phyloP scores from a whole-genome alignment of 139 green algal species.

The Tetraselmis chui region DNA sequence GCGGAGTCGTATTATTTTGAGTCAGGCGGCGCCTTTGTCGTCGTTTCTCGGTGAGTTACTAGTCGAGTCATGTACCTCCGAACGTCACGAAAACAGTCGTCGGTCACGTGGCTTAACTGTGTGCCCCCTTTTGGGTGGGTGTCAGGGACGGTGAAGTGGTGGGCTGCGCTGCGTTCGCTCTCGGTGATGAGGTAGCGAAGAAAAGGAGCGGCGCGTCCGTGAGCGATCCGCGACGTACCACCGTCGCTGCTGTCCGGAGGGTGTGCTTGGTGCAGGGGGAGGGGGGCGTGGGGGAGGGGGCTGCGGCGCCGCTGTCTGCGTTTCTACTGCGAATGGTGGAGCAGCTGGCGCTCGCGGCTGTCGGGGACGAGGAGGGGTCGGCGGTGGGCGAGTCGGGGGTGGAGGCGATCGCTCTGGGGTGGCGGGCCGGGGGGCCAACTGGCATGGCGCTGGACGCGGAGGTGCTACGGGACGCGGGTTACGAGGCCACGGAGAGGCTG shows the following conservation, averaged over 20 bases:
- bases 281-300: not conserved
- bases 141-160: not conserved
- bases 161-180: not conserved
- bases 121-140: too few species aligned
- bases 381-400: too few species aligned
- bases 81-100: too few species aligned
- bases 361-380: too few species aligned
- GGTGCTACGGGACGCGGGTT: not conserved
- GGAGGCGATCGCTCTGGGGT: not conserved
- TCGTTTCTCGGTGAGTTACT: not conserved
- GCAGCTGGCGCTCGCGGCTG: not conserved
- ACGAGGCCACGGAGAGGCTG: not conserved
- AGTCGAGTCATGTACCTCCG: too few species aligned
- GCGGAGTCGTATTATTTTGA: not conserved
- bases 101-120: too few species aligned
- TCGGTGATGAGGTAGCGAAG: not conserved
- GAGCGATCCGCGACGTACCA: not conserved
- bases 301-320: not conserved
- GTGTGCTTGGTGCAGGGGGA: not conserved
- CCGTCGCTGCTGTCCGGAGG: not conserved
- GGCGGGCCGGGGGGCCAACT: not conserved
- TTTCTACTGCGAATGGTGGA: not conserved
- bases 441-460: not conserved
- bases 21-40: not conserved
- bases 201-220: not conserved